These are phyloP conservation scores for Xylaria sp. DNA, from an alignment of 2,329 filamentous ascomycete species.

Conservation along the genomic window DNA sequence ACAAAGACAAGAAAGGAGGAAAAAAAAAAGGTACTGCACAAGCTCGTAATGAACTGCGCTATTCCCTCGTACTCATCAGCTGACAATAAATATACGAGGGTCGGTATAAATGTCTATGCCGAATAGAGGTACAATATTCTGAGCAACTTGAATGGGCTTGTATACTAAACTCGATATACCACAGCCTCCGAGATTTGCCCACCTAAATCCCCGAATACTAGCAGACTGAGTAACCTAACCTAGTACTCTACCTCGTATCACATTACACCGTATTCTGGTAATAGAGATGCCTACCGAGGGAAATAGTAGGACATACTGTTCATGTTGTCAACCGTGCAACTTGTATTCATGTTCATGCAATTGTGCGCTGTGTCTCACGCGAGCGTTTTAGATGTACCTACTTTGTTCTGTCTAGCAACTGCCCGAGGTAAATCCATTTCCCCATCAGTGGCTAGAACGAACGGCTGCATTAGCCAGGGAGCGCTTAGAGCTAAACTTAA, in stretches of 20 bases:
- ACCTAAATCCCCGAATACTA: not conserved
- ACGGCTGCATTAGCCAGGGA: not conserved
- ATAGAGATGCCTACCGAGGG: not conserved
- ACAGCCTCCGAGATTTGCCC: not conserved
- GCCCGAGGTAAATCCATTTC: not conserved
- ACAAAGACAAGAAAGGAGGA: not conserved
- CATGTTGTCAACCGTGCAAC: not conserved
- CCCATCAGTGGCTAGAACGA: not conserved
- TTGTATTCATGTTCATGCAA: not conserved
- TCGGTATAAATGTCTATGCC: not conserved
- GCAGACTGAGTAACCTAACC: not conserved
- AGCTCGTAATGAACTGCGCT: constrained; percentile 20
- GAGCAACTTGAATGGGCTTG: not conserved
- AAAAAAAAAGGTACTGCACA: not conserved
- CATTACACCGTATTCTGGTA: not conserved
- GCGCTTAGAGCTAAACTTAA: not conserved
- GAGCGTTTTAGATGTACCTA: not conserved
- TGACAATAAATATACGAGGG: constrained; percentile 6
- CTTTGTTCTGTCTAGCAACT: not conserved
- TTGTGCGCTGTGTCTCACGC: not conserved
- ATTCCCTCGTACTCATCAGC: constrained; percentile 7
- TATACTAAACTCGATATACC: not conserved
- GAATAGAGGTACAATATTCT: not conserved
- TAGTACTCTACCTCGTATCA: not conserved
- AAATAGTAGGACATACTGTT: not conserved